phyloP scores from a whole-genome alignment of 768 basidiomycete species.

The Mycena rebaudengoi region DNA sequence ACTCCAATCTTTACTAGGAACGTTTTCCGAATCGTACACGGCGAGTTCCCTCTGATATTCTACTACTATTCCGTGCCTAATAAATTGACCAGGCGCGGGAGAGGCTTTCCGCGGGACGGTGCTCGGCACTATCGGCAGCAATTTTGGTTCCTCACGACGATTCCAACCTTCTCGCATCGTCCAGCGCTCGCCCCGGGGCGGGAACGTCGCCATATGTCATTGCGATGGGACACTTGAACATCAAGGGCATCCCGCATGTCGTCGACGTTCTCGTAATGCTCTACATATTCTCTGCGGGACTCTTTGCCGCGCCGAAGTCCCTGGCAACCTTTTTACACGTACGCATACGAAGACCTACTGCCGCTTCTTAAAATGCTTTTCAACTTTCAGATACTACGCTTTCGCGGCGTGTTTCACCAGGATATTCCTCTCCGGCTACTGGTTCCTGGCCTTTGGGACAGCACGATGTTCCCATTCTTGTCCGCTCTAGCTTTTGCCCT shows the following conservation, averaged over 20 bases:
- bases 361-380: background rate
- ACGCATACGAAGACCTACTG: background rate
- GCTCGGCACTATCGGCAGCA: constrained; percentile 66
- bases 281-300: constrained; percentile 73
- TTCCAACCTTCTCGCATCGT: constrained; percentile 59
- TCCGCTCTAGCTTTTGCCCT: constrained; percentile 54
- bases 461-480: constrained; percentile 56
- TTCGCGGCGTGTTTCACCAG: constrained; percentile 51
- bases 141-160: constrained; percentile 83
- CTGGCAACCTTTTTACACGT: constrained; percentile 63
- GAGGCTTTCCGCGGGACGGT: constrained; percentile 19
- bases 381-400: constrained; percentile 49
- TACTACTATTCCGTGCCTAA: background rate
- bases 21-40: constrained; percentile 9
- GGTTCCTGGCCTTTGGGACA: constrained; percentile 56
- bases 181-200: constrained; percentile 62
- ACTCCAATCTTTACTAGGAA: no score
- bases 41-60: background rate
- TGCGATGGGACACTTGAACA: constrained; percentile 73
- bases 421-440: constrained; percentile 59
- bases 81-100: background rate
- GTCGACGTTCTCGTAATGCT: constrained; percentile 78
- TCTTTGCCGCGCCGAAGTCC: constrained; percentile 51
- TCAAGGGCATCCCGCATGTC: constrained; percentile 70
- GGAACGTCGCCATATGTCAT: constrained; percentile 87